Percentiles rank a stretch among this genome's conserved stretches.
These are phyloP conservation scores for Nothopassalora personata DNA, from an alignment of 2,329 filamentous ascomycete genomes.

Conservation along the genomic window DNA sequence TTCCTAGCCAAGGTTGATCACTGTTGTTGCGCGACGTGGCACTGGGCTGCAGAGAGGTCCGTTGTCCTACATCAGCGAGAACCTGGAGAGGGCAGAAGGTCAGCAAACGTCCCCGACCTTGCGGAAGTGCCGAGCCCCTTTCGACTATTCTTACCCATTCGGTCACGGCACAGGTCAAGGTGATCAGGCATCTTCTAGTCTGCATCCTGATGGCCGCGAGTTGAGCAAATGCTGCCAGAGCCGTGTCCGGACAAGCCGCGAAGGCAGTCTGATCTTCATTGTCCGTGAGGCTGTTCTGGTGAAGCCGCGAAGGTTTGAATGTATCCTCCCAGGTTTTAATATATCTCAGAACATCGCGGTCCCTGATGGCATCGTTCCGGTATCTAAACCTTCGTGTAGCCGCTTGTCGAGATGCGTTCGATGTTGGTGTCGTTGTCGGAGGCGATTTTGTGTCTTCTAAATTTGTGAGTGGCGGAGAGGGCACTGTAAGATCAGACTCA, in stretches of 20 bases:
- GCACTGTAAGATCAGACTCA: not conserved
- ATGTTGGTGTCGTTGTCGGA: not conserved
- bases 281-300: not conserved
- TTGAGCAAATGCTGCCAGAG: slow-evolving; percentile 46
- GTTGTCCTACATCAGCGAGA: slow-evolving; percentile 49
- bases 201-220: slow-evolving; percentile 46
- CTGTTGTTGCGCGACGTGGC: slow-evolving; percentile 17
- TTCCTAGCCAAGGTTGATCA: slow-evolving; percentile 35
- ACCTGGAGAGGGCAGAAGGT: too few relatives aligned
- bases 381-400: not conserved
- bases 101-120: too few relatives aligned
- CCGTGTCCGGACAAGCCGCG: slow-evolving; percentile 10
- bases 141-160: slow-evolving; percentile 39
- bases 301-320: not conserved
- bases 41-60: slow-evolving; percentile 38
- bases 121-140: too few relatives aligned
- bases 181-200: slow-evolving; percentile 48
- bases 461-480: not conserved
- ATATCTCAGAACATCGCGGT: not conserved
- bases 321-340: not conserved
- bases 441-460: not conserved
- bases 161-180: slow-evolving; percentile 42
- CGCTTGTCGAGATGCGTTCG: not conserved
- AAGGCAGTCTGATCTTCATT: not conserved
- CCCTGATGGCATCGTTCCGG: not conserved